Evolutionary conservation across 2,329 filamentous ascomycete genomes (phyloP).

Genomic region (Fusarium pilosicola): DNA sequence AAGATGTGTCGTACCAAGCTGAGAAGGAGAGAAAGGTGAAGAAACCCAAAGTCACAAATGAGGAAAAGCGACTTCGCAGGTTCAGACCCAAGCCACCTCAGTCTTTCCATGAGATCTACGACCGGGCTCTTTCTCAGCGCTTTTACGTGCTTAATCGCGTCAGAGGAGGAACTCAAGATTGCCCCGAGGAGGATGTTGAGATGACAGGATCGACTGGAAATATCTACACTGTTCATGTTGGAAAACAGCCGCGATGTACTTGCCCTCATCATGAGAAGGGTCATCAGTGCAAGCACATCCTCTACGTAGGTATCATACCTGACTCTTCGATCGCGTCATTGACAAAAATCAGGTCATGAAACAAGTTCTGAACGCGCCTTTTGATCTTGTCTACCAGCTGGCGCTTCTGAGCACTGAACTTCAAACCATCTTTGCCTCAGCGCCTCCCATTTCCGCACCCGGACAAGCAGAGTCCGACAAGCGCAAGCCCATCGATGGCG

Average conservation of each 20-base stretch:
- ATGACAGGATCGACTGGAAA: slow-evolving; percentile 74
- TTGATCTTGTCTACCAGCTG: slow-evolving; percentile 68
- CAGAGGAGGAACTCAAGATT: slow-evolving; percentile 48
- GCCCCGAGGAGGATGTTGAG: slow-evolving; percentile 63
- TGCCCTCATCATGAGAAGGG: slow-evolving; percentile 65
- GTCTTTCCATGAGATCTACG: slow-evolving; percentile 50
- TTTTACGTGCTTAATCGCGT: slow-evolving; percentile 59
- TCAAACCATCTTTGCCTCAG: slow-evolving; percentile 64
- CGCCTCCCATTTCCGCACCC: slow-evolving; percentile 59
- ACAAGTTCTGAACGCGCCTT: slow-evolving; percentile 67
- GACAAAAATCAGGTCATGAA: slow-evolving; percentile 60
- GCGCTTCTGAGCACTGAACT: slow-evolving; percentile 69
- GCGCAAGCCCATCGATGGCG: slow-evolving; percentile 62
- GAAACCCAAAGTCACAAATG: slow-evolving; percentile 1
- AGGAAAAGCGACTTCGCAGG: slow-evolving; percentile 51
- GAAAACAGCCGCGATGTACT: slow-evolving; percentile 61
- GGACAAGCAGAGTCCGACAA: slow-evolving; percentile 46
- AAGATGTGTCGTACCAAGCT: not conserved
- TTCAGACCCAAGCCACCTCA: slow-evolving; percentile 50
- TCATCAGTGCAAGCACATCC: slow-evolving; percentile 72
- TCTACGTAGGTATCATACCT: slow-evolving; percentile 58
- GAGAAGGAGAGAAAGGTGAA: slow-evolving; percentile 27
- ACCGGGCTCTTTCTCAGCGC: slow-evolving; percentile 54
- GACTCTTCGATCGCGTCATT: not conserved
- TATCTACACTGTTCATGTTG: slow-evolving; percentile 68